phyloP scores from a whole-genome alignment of 176 grass and related monocot genomes.

The Oryza meridionalis region DNA sequence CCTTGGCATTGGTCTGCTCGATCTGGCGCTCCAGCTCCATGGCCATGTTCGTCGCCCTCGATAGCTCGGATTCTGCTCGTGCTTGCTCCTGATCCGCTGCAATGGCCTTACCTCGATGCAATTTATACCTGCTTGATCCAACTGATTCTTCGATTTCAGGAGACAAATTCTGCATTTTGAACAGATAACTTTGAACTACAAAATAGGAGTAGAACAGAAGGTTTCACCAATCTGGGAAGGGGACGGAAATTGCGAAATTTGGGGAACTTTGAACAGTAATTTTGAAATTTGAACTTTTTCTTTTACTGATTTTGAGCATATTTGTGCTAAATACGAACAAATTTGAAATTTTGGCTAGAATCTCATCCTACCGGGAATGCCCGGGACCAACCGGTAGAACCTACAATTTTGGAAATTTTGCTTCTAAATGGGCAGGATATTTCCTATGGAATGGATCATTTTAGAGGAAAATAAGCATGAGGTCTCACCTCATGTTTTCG shows the following conservation, averaged over 20 bases:
- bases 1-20: slow-evolving; percentile 46
- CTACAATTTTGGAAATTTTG: neutral
- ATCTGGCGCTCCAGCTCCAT: slow-evolving; percentile 48
- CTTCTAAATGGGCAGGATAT: too few species aligned
- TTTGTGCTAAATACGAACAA: neutral
- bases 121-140: neutral
- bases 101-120: slow-evolving; percentile 14
- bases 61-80: slow-evolving; percentile 46
- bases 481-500: too few species aligned
- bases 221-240: neutral
- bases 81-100: slow-evolving; percentile 45
- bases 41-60: slow-evolving; percentile 25
- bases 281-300: too few species aligned
- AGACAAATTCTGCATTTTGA: slow-evolving; percentile 30
- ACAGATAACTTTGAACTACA: neutral
- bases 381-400: neutral
- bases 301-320: neutral
- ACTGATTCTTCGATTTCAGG: slow-evolving; percentile 17
- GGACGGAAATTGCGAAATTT: neutral
- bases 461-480: too few species aligned
- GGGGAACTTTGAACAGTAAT: neutral
- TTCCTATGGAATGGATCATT: too few species aligned
- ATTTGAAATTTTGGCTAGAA: neutral
- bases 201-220: neutral
- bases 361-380: neutral